Percentiles rank a stretch among this genome's conserved stretches.
Evolutionary conservation across 2,329 filamentous ascomycete genomes (phyloP).

Genomic region (Penicillium vulpinum): DNA sequence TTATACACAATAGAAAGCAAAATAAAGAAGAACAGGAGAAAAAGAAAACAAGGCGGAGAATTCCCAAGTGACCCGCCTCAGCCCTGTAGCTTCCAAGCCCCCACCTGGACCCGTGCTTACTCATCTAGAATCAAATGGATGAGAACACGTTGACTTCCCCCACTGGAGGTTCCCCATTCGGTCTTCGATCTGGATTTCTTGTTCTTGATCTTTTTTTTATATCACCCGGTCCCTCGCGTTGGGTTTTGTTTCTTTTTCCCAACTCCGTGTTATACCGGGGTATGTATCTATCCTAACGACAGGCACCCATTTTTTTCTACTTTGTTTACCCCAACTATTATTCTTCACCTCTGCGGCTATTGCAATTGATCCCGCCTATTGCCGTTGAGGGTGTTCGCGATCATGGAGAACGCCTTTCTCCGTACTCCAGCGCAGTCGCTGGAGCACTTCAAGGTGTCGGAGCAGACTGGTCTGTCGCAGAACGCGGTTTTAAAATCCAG

Average conservation of each 20-base stretch:
- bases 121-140: constrained; percentile 22
- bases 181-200: constrained; percentile 10
- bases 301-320: constrained; percentile 7
- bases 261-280: constrained; percentile 17
- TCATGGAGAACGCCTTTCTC: constrained; percentile 57
- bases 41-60: background rate
- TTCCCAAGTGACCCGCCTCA: constrained; percentile 13
- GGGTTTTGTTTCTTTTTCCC: constrained; percentile 11
- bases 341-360: constrained; percentile 17
- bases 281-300: constrained; percentile 20
- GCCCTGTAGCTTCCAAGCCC: constrained; percentile 18
- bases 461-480: constrained; percentile 52
- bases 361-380: constrained; percentile 5
- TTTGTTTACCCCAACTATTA: constrained; percentile 17
- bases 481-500: constrained; percentile 49
- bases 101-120: constrained; percentile 14
- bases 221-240: constrained; percentile 8
- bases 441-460: constrained; percentile 53
- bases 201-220: background rate
- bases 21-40: background rate
- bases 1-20: background rate
- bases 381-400: constrained; percentile 12
- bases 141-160: constrained; percentile 30
- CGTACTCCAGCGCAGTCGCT: constrained; percentile 53
- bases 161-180: constrained; percentile 15